Evolutionary conservation across 108 stramenopile genomes (phyloP).

Genomic region (Bacterosira constricta): DNA sequence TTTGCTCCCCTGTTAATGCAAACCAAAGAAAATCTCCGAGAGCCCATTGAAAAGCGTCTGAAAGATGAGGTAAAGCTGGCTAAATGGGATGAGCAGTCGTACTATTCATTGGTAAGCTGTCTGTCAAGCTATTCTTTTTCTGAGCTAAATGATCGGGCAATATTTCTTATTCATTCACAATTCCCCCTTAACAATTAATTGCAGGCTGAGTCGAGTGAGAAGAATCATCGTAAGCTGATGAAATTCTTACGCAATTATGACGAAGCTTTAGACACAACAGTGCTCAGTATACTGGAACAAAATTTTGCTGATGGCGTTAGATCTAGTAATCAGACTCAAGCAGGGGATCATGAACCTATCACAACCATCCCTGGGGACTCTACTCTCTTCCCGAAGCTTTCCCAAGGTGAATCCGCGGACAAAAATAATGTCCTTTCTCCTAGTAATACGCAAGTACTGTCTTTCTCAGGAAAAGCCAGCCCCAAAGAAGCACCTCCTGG

Average conservation of each 20-base stretch:
- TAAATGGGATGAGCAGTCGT: slow-evolving; percentile 99
- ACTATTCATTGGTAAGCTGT: slow-evolving; percentile 76
- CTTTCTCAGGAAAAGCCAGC: background rate
- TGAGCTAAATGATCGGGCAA: background rate
- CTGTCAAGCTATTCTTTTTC: background rate
- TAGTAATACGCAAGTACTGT: background rate
- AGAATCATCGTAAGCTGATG: slow-evolving; percentile 90
- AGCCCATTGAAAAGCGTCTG: slow-evolving; percentile 84
- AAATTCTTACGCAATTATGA: slow-evolving; percentile 80
- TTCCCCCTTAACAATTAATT: background rate
- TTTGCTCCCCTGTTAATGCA: slow-evolving; percentile 50
- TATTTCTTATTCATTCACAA: background rate
- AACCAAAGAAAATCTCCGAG: slow-evolving; percentile 47
- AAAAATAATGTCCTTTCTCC: slow-evolving; percentile 13
- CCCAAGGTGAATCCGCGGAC: slow-evolving; percentile 29
- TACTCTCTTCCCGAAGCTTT: slow-evolving; percentile 33
- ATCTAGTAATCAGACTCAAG: slow-evolving; percentile 38
- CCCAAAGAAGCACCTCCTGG: slow-evolving; percentile 10
- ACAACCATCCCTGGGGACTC: slow-evolving; percentile 32
- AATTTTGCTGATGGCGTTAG: slow-evolving; percentile 63
- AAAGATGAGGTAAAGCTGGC: slow-evolving; percentile 94
- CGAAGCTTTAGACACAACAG: slow-evolving; percentile 72
- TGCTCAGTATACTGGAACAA: slow-evolving; percentile 69
- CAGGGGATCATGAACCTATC: slow-evolving; percentile 30
- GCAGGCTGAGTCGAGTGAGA: slow-evolving; percentile 87